These are phyloP conservation scores for Pythium angustatum DNA, from an alignment of 352 stramenopile genomes.

Conservation along the genomic window DNA sequence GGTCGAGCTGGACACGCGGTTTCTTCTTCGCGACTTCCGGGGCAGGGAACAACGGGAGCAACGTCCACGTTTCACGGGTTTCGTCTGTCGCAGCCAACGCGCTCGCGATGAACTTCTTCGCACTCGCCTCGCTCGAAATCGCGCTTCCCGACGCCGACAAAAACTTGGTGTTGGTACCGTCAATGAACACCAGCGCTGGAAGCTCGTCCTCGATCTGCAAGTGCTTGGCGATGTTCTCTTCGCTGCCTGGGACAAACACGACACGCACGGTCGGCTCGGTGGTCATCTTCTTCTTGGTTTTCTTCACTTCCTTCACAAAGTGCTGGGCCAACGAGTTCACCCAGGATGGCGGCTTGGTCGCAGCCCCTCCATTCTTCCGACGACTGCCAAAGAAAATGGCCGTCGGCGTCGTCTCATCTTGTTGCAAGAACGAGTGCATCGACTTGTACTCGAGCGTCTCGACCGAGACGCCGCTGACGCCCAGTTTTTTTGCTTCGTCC, in stretches of 20 bases:
- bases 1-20: conserved; percentile 47
- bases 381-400: conserved; percentile 70
- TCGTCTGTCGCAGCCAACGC: conserved; percentile 37
- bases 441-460: conserved; percentile 49
- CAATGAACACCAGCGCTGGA: conserved; percentile 64
- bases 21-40: conserved; percentile 76
- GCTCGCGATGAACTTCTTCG: conserved; percentile 62
- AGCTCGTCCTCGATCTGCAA: conserved; percentile 61
- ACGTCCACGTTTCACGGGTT: conserved; percentile 32
- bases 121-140: conserved; percentile 43
- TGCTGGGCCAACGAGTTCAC: conserved; percentile 54
- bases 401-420: conserved; percentile 47
- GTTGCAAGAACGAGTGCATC: conserved; percentile 60
- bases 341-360: conserved; percentile 52
- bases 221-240: conserved; percentile 69
- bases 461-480: conserved; percentile 50
- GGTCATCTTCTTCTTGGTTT: conserved; percentile 60
- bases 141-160: conserved; percentile 29
- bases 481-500: conserved; percentile 65
- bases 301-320: conserved; percentile 46
- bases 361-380: conserved; percentile 48
- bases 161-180: conserved; percentile 50
- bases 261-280: conserved; percentile 35
- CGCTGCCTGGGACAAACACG: conserved; percentile 58
- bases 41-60: conserved; percentile 62